These are phyloP conservation scores for Rosa hybrid DNA, from an alignment of 331 rosid genomes.

Conservation along the genomic window DNA sequence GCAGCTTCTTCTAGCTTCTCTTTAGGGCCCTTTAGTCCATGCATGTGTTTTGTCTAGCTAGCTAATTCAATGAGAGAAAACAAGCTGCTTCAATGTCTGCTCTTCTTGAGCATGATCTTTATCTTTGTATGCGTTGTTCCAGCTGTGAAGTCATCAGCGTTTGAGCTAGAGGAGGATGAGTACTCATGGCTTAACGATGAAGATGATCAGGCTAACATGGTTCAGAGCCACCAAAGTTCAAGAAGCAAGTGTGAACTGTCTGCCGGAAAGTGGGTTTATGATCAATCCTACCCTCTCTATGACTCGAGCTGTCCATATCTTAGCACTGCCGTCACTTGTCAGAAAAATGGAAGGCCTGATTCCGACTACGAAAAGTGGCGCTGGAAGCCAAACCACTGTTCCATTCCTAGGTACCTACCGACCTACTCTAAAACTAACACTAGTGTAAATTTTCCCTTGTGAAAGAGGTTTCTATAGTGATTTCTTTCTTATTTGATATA, in stretches of 20 bases:
- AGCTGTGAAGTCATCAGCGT: conserved; percentile 34
- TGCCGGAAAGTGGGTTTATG: conserved; percentile 77
- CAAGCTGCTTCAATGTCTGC: conserved; percentile 23
- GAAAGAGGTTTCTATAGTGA: neutral
- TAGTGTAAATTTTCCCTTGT: neutral
- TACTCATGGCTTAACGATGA: conserved; percentile 44
- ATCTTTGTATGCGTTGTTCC: conserved; percentile 34
- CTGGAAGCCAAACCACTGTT: conserved; percentile 75
- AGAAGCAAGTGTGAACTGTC: conserved; percentile 59
- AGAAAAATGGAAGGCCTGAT: conserved; percentile 84
- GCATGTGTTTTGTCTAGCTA: neutral
- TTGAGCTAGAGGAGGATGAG: conserved; percentile 25
- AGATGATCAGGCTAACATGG: conserved; percentile 54
- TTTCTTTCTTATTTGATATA: neutral
- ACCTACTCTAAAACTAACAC: neutral
- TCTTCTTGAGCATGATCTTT: conserved; percentile 29
- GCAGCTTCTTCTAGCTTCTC: conserved; percentile 10
- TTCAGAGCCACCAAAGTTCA: conserved; percentile 47
- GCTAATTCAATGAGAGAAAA: conserved; percentile 34
- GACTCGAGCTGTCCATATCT: conserved; percentile 77
- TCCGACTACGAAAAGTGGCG: conserved; percentile 87
- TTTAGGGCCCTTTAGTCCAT: neutral
- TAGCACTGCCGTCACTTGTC: conserved; percentile 75
- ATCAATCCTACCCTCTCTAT: conserved; percentile 80
- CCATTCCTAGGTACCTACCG: conserved; percentile 62